A percentile compares a stretch with the other conserved stretches of the same genome.
These are phyloP conservation scores for Colletotrichum tofieldiae DNA, from an alignment of 2,329 filamentous ascomycete genomes.

Conservation along the genomic window DNA sequence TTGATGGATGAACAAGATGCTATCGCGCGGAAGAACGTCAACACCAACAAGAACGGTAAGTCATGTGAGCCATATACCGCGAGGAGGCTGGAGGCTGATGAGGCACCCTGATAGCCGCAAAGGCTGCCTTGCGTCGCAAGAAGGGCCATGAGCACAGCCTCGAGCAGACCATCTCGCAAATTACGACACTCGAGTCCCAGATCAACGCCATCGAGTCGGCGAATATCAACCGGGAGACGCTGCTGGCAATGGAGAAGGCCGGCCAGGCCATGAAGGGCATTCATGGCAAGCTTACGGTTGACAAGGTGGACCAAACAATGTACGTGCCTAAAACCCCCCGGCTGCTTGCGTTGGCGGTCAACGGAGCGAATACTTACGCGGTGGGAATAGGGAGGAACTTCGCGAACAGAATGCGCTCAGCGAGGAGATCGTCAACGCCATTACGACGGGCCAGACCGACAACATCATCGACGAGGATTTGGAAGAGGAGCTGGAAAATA, in stretches of 20 bases:
- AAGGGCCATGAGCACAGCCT: conserved; percentile 94
- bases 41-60: conserved; percentile 91
- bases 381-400: conserved; percentile 80
- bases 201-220: conserved; percentile 98
- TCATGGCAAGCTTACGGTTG: conserved; percentile 89
- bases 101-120: conserved; percentile 76
- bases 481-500: conserved; percentile 84
- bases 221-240: conserved; percentile 98
- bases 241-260: conserved; percentile 94
- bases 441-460: conserved; percentile 80
- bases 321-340: conserved; percentile 63
- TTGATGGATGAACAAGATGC: conserved; percentile 95
- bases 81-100: conserved; percentile 14
- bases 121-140: conserved; percentile 91
- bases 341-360: not conserved
- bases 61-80: conserved; percentile 42
- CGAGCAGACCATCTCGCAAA: conserved; percentile 91
- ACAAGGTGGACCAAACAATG: conserved; percentile 97
- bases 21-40: conserved; percentile 90
- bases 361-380: not conserved
- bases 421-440: conserved; percentile 91
- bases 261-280: conserved; percentile 93
- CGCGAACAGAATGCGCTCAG: conserved; percentile 93
- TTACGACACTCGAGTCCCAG: conserved; percentile 93
- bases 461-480: conserved; percentile 88